Evolutionary conservation across 441 rosid genomes (phyloP), one percentile per base, ranked within the genome.

Genomic region (Arabidopsis hybrid): DNA sequence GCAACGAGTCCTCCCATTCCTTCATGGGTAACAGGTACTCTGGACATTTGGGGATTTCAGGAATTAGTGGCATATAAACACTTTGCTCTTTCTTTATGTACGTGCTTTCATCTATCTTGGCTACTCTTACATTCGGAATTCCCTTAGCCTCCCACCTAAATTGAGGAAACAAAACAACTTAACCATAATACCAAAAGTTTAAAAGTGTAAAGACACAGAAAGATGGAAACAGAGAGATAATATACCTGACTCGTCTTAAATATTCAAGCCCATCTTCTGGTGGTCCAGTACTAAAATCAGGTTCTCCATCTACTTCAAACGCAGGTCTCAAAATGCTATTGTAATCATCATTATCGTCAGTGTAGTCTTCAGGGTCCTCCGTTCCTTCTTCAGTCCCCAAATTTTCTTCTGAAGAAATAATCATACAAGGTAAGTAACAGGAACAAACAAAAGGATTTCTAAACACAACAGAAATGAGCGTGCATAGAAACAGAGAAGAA

Each of bases 261-360:
- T 83, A 91, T 81, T 91, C 97, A 50, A 89, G 78, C 67, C 98
- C 98, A 82, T 94, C 97, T 83, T 90, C 92, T 61, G 96, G 95
- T 55, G 95, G 91, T 69, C 98, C 97, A 67, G 92, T 83, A 66
- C 86, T 86, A 57, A 94, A 94, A 84, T 94, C 82, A 26, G 98
- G 98, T 57, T 94, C 93, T 78, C 97, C 97, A 69, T 91, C 84
- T 9, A 94, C 91, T 45, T 56, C 67, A 79, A 94, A 90, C 38
- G 96, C 97, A 47, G 97, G 98, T 69, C 74, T 83, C 76, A 89
- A 88, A 78, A 94, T 89, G 84, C 90, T 91, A 60, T 77, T 81
- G 81, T 85, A 90, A 63, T 86, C 87, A 47, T 87, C 86, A 78
- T 81, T 81, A 71, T 90, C 96, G 67, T 86, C 98, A 69, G 49